Conservation (phyloP, 2,329 filamentous ascomycete species). For the Ophiostoma ulmi region DNA sequence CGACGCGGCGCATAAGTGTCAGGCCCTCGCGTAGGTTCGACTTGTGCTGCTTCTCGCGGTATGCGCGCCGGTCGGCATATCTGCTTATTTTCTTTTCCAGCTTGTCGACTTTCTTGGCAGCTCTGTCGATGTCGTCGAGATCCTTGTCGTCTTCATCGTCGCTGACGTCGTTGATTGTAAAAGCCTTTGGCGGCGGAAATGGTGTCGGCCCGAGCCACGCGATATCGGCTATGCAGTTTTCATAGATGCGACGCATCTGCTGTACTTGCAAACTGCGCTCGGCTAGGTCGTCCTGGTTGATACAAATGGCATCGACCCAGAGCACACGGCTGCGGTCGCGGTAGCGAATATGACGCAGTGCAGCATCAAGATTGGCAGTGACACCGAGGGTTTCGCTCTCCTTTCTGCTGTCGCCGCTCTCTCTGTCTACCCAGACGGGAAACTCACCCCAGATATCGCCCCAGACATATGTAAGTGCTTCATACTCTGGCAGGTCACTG, state of each 20-base stretch:
- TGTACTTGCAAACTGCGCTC: constrained; percentile 25
- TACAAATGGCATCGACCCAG: constrained; percentile 28
- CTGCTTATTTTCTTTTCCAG: background rate
- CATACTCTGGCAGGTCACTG: background rate
- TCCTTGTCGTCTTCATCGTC: background rate
- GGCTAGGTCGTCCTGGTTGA: constrained; percentile 25
- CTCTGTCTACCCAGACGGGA: background rate
- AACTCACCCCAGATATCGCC: background rate
- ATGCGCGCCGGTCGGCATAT: background rate
- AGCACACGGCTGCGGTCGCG: constrained; percentile 16
- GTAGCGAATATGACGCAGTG: background rate
- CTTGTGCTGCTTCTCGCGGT: background rate
- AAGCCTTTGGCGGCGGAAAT: background rate
- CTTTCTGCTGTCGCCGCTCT: background rate
- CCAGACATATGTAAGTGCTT: constrained; percentile 1
- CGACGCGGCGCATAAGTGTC: constrained; percentile 16
- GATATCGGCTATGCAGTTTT: constrained; percentile 10
- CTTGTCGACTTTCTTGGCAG: background rate
- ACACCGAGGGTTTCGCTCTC: background rate
- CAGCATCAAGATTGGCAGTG: background rate
- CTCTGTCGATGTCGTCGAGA: background rate
- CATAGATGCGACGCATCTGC: constrained; percentile 26
- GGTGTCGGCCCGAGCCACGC: background rate
- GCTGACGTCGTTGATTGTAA: background rate
- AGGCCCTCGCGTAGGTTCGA: constrained; percentile 17